Conservation (phyloP, 768 basidiomycete genomes). For the Xerocomus potaroensis region DNA sequence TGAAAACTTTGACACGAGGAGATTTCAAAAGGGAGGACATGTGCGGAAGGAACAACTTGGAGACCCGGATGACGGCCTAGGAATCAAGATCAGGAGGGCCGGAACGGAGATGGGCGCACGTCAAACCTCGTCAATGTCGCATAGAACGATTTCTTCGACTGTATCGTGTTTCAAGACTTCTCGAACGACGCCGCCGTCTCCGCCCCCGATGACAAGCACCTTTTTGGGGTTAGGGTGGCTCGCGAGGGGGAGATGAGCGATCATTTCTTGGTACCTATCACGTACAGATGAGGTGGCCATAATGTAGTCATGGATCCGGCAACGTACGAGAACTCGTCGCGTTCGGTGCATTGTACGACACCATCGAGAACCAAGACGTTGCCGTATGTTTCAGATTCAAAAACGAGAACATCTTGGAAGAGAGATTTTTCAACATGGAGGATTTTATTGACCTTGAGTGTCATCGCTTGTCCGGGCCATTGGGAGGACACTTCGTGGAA, state of each 20-base stretch:
- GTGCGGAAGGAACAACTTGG: constrained; percentile 89
- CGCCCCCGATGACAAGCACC: constrained; percentile 96
- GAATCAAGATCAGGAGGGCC: not conserved
- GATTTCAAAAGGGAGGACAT: constrained; percentile 83
- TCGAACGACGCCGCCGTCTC: constrained; percentile 96
- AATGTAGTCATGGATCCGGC: not conserved
- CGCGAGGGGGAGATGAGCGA: constrained; percentile 92
- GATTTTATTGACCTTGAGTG: constrained; percentile 91
- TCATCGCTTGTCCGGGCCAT: constrained; percentile 98
- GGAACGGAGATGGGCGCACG: not conserved
- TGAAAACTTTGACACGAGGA: constrained; percentile 75
- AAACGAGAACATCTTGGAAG: constrained; percentile 97
- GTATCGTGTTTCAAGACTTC: constrained; percentile 93
- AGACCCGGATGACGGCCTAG: constrained; percentile 91
- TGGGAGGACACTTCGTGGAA: constrained; percentile 93
- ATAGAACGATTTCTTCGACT: constrained; percentile 89
- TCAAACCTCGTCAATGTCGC: constrained; percentile 92
- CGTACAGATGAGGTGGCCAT: not conserved
- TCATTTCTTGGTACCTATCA: constrained; percentile 96
- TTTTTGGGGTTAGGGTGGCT: constrained; percentile 95
- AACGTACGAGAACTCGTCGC: constrained; percentile 96
- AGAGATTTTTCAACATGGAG: constrained; percentile 90
- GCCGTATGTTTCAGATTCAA: constrained; percentile 94
- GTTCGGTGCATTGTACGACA: constrained; percentile 94
- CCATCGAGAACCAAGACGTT: constrained; percentile 95